These are phyloP conservation scores for Tulasnella sp. DNA, from an alignment of 768 basidiomycete genomes.

Conservation along the genomic window DNA sequence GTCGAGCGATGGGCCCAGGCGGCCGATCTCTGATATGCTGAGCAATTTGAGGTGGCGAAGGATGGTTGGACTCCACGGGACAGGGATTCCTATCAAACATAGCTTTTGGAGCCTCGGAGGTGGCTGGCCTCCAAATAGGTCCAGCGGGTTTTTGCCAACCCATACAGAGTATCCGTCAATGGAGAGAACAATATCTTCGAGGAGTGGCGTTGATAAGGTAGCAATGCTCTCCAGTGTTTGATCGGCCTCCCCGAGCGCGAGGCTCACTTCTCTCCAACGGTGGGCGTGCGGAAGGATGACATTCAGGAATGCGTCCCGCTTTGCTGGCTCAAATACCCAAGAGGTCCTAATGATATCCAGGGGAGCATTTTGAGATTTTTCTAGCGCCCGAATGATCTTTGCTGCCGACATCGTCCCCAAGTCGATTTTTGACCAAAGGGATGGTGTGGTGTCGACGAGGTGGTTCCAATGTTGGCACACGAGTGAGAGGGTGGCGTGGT, in stretches of 20 bases:
- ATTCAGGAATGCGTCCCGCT: not conserved
- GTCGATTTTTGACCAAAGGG: not conserved
- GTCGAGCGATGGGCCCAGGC: not conserved
- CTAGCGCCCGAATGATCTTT: not conserved
- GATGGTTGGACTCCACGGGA: not conserved
- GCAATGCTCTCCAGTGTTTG: not conserved
- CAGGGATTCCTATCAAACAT: not conserved
- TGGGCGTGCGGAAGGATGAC: not conserved
- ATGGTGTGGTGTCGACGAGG: not conserved
- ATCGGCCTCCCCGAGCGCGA: not conserved
- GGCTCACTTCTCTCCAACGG: not conserved
- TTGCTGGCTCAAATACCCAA: not conserved
- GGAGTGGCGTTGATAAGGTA: not conserved
- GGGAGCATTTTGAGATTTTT: not conserved
- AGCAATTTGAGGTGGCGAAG: not conserved
- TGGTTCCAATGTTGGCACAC: not conserved
- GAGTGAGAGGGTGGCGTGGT: not conserved
- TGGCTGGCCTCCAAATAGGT: not conserved
- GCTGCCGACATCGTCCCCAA: not conserved
- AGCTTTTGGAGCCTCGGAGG: not conserved
- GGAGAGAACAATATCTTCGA: not conserved
- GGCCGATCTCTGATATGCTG: not conserved
- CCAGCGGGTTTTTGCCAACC: not conserved
- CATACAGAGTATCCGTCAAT: not conserved
- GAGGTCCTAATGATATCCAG: too few relatives aligned